Evolutionary conservation across 1,139 yeast genomes (phyloP), one percentile per base, ranked within the genome.

Genomic region (Kodamaea derodonti): DNA sequence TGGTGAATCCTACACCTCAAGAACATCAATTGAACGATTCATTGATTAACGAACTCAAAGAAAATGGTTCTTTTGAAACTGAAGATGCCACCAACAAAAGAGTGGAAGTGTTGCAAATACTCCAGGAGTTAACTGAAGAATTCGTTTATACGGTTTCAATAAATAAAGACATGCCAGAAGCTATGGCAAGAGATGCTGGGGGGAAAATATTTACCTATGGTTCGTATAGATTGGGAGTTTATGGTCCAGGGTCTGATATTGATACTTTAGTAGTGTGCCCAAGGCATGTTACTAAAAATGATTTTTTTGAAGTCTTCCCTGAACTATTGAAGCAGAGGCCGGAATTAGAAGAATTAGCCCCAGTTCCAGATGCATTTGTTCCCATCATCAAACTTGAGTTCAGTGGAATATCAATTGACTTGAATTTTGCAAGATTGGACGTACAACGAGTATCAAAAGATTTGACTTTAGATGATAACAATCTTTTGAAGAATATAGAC

Each of bases 241-340:
- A 90, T 61, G 97, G 98, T 0, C 98, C 98, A 0, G 97, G 98
- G 1, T 85, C 95, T 0, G 99, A 92, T 80, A 92, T 92, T 40
- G 99, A 92, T 65, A 86, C 98, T 0, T 64, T 92, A 30, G 85
- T 94, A 10, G 97, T 92, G 13, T 97, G 85, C 4, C 99, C 99
- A 2, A 90, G 90, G 48, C 97, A 92, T 58, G 95, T 92, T n/a
- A 70, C 84, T 0, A 71, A 96, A 43, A 87, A 83, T 14, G 95
- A 90, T 58, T 94, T 92, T 54, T 94, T 92, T 54, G 75, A 72
- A 1, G 87, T 84, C 0, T 88, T 92, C 60, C 84, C 72, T 26
- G 71, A 75, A 29, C 56, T 92, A 13, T 54, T 92, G 40, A 69
- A 84, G 41, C 65, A 70, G 39, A 69, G 95, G 41, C 75, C 83